Evolutionary conservation across 345 rosid genomes (phyloP), one percentile per base, ranked within the genome.

Genomic region (Reutealis trisperma): DNA sequence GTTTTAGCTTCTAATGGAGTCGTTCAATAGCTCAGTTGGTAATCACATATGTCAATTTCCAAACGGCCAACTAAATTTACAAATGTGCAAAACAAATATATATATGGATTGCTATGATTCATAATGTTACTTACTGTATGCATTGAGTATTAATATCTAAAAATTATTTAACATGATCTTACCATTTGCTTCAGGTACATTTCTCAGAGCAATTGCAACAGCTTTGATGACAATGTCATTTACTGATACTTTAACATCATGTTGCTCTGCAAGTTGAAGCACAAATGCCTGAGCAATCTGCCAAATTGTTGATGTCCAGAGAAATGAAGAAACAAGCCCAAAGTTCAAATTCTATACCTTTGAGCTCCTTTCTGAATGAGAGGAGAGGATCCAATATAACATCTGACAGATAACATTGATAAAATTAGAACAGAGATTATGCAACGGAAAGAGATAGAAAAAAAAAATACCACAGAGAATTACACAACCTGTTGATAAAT

Each of bases 191-290:
- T 89, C 91, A 8, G 89, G 90, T 77, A 92, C 92, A 85, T 90
- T 92, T 83, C 92, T 89, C 69, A 95, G 85, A 67, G 98, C 89
- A 61, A 92, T 77, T 63, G 99, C 93, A 73, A 93, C 97, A 70
- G 93, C 97, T 88, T 95, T 93, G 78, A 93, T 93, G 84, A 93
- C 92, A 81, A 93, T 90, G 88, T 95, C 99, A 83, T 95, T 95
- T 51, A 95, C 98, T n/a, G 99, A 95, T 73, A 93, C 97, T 87
- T 93, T 93, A 54, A 83, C 80, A 78, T 89, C 92, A 87, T 92
- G 97, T 71, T 82, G 85, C 75, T 95, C 99, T 95, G 96, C 54
- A 85, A 83, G 83, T 79, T 10, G 57, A 75, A 78, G 47, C 63
- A 75, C 57, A 80, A 73, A 80, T 68, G 8, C 67, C 45, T 76